Conservation (phyloP, 768 basidiomycete genomes). For the Boletus speciosus region DNA sequence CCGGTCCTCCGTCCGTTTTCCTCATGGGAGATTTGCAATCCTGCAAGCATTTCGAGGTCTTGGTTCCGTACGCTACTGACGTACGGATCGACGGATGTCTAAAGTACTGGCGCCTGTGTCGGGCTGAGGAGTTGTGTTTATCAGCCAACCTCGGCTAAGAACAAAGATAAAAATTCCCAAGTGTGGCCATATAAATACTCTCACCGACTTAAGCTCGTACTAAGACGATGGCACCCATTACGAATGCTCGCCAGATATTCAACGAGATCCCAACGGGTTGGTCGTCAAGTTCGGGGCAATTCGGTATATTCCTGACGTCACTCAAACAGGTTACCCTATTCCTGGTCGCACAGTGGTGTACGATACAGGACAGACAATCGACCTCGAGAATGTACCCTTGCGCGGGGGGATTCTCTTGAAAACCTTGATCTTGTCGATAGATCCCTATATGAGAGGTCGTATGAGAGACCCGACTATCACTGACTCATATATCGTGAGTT, state of each 20-base stretch:
- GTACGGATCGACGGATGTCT: too few species aligned
- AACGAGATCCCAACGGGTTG: conserved; percentile 31
- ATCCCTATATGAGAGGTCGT: conserved; percentile 44
- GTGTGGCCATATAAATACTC: neutral
- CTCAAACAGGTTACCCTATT: conserved; percentile 33
- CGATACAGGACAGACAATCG: conserved; percentile 45
- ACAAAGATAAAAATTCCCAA: too few species aligned
- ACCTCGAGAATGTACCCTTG: conserved; percentile 43
- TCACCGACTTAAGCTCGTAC: neutral
- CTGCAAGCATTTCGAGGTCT: neutral
- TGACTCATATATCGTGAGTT: conserved; percentile 12
- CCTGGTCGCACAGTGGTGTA: conserved; percentile 46
- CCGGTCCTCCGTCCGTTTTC: too few species aligned
- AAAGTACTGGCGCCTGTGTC: too few species aligned
- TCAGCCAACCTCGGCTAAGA: neutral
- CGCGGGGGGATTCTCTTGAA: conserved; percentile 50
- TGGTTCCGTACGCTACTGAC: neutral
- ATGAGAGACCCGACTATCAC: conserved; percentile 32
- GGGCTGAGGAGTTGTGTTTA: neutral
- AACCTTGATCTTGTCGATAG: conserved; percentile 43
- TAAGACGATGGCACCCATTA: conserved; percentile 13
- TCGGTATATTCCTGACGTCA: neutral
- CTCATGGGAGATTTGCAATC: neutral
- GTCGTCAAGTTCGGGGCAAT: neutral
- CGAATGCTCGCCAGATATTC: conserved; percentile 37